These are phyloP conservation scores for Euphorbia peplus DNA, from an alignment of 345 rosid genomes.

Conservation along the genomic window DNA sequence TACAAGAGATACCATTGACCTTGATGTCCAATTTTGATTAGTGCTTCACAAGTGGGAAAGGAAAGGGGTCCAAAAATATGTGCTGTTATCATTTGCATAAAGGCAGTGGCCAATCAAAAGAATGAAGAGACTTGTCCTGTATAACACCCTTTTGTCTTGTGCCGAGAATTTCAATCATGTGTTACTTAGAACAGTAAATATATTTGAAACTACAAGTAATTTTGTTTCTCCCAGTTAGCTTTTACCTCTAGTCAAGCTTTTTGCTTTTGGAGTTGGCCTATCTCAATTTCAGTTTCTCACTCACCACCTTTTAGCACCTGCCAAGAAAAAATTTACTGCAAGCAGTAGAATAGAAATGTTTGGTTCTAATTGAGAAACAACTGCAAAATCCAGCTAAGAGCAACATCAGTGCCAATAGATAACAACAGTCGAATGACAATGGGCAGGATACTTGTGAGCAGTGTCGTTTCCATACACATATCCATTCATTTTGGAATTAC, in stretches of 20 bases:
- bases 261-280: slow-evolving; percentile 31
- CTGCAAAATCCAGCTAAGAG: too few species aligned
- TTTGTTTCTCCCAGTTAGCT: slow-evolving; percentile 18
- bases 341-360: too few species aligned
- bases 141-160: slow-evolving; percentile 29
- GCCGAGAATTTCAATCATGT: slow-evolving; percentile 43
- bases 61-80: slow-evolving; percentile 36
- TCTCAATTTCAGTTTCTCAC: slow-evolving; percentile 17
- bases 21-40: slow-evolving; percentile 33
- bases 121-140: slow-evolving; percentile 32
- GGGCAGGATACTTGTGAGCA: too few species aligned
- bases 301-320: slow-evolving; percentile 20
- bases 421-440: too few species aligned
- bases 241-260: slow-evolving; percentile 28
- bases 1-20: slow-evolving; percentile 45
- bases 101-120: slow-evolving; percentile 42
- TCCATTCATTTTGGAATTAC: too few species aligned
- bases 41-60: slow-evolving; percentile 51
- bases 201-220: slow-evolving; percentile 30
- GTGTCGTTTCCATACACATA: too few species aligned
- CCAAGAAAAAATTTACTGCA: too few species aligned
- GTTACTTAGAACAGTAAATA: slow-evolving; percentile 39
- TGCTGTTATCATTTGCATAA: slow-evolving; percentile 39
- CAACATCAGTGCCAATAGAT: too few species aligned
- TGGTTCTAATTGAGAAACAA: too few species aligned